A percentile compares a stretch with the other conserved stretches of the same genome.
These are phyloP conservation scores for Chlorella vulgaris DNA, from an alignment of 139 green algal genomes.

Conservation along the genomic window DNA sequence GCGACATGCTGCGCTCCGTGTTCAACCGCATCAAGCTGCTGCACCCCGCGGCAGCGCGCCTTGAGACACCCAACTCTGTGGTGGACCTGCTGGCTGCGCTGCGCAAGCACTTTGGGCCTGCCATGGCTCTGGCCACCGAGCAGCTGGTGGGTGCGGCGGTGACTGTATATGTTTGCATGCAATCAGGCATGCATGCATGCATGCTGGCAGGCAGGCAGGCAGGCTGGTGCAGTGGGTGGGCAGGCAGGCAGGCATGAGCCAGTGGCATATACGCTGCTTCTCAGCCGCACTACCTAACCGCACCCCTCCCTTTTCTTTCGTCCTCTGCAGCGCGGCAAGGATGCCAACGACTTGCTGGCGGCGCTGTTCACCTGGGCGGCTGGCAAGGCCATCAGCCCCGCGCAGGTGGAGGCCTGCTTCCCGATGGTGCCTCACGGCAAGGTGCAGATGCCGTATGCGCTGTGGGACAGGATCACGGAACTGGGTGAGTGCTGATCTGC, in stretches of 20 bases:
- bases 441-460: slow-evolving; percentile 22
- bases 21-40: slow-evolving; percentile 40
- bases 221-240: background rate
- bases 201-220: no score
- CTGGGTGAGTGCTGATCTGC: slow-evolving; percentile 2
- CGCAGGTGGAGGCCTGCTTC: slow-evolving; percentile 27
- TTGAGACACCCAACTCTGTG: slow-evolving; percentile 36
- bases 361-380: slow-evolving; percentile 34
- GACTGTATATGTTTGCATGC: no score
- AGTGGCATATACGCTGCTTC: no score
- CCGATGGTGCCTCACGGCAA: slow-evolving; percentile 35
- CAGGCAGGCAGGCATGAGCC: background rate
- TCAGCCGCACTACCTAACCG: no score
- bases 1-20: slow-evolving; percentile 32
- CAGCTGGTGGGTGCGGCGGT: slow-evolving; percentile 15
- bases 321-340: slow-evolving; percentile 29
- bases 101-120: slow-evolving; percentile 22
- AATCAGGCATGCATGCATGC: no score
- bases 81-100: slow-evolving; percentile 19
- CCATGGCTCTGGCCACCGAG: slow-evolving; percentile 10
- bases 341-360: slow-evolving; percentile 21
- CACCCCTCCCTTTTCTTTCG: background rate
- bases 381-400: background rate
- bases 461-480: slow-evolving; percentile 21
- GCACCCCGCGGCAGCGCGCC: slow-evolving; percentile 13